Conservation (phyloP, 129 eudicot genomes). For the Centella asiatica region DNA sequence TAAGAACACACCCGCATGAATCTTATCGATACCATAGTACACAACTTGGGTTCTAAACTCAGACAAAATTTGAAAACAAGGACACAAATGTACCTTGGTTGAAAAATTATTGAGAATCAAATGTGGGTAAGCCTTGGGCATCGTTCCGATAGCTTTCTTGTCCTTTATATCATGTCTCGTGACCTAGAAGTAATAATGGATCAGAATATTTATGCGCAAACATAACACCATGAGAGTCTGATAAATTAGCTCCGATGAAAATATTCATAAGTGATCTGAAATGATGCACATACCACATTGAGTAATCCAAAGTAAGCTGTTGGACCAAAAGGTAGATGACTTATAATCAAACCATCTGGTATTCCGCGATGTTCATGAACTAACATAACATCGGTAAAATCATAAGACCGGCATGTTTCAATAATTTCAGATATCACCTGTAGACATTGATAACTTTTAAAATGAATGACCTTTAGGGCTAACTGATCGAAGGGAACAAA, state of each 20-base stretch:
- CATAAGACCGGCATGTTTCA: constrained; percentile 79
- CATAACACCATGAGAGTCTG: not conserved
- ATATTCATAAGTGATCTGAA: too few relatives aligned
- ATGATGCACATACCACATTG: constrained; percentile 98
- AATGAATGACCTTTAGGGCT: not conserved
- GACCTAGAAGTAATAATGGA: constrained; percentile 38
- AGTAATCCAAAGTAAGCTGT: constrained; percentile 79
- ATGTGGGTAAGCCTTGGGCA: constrained; percentile 95
- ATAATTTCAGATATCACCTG: constrained; percentile 89
- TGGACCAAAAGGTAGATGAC: constrained; percentile 96
- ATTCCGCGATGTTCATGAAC: constrained; percentile 96
- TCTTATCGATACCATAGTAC: not conserved
- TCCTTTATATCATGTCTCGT: constrained; percentile 97
- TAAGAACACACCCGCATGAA: not conserved
- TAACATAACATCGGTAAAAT: constrained; percentile 73
- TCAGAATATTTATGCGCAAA: constrained; percentile 6
- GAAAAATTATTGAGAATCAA: constrained; percentile 74
- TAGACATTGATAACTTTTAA: constrained; percentile 1
- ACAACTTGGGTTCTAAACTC: not conserved
- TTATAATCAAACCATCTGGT: constrained; percentile 69
- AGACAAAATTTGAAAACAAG: not conserved
- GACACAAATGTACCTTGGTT: constrained; percentile 45
- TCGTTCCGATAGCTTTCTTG: constrained; percentile 80
- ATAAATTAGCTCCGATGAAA: not conserved
- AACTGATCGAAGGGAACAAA: not conserved